phyloP scores from a whole-genome alignment of 148 eudicot species.

The Arctostaphylos glauca region DNA sequence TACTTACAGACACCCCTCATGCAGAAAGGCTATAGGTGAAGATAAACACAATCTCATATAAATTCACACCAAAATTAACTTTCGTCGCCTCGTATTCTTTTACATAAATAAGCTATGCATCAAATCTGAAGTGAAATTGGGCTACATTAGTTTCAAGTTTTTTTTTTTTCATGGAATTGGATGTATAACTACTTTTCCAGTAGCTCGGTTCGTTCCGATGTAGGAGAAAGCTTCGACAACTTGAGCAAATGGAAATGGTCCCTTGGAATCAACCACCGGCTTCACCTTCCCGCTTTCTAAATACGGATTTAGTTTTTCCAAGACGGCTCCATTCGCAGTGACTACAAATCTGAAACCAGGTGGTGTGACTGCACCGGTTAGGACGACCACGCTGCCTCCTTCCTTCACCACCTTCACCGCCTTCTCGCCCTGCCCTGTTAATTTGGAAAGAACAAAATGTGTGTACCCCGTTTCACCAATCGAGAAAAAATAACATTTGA shows the following conservation, averaged over 20 bases:
- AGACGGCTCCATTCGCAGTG: slow-evolving; percentile 62
- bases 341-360: slow-evolving; percentile 92
- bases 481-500: background rate
- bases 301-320: slow-evolving; percentile 78
- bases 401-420: slow-evolving; percentile 79
- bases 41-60: background rate
- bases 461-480: background rate
- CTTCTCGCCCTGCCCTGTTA: slow-evolving; percentile 71
- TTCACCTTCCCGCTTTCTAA: slow-evolving; percentile 78
- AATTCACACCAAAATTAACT: background rate
- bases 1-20: no score
- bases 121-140: background rate
- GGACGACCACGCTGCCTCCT: slow-evolving; percentile 80
- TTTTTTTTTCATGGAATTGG: slow-evolving; percentile 56
- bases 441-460: background rate
- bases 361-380: slow-evolving; percentile 76
- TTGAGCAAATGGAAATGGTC: slow-evolving; percentile 73
- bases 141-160: background rate
- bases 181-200: slow-evolving; percentile 82
- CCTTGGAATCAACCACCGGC: slow-evolving; percentile 74
- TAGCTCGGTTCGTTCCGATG: slow-evolving; percentile 80
- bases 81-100: background rate
- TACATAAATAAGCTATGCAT: background rate
- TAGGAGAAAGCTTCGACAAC: slow-evolving; percentile 78
- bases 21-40: no score